Evolutionary conservation across 2,329 filamentous ascomycete genomes (phyloP).

Genomic region (Penicillium sp.): DNA sequence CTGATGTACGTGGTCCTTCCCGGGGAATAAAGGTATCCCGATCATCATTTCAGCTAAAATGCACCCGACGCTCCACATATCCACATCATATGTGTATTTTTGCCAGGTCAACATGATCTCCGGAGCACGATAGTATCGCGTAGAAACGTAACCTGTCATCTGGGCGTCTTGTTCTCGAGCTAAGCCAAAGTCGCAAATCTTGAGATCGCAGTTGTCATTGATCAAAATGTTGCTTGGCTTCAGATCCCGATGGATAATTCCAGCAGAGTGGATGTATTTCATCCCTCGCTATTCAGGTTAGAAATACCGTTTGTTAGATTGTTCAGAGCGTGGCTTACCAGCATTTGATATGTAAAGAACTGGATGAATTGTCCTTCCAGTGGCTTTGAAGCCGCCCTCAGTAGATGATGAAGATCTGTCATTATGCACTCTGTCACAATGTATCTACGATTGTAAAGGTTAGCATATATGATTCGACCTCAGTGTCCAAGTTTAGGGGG

Average conservation of each 20-base stretch:
- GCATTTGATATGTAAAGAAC: slow-evolving; percentile 12
- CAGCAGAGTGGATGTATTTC: slow-evolving; percentile 97
- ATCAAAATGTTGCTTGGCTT: slow-evolving; percentile 98
- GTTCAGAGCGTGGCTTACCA: neutral
- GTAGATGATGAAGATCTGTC: slow-evolving; percentile 8
- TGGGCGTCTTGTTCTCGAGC: slow-evolving; percentile 97
- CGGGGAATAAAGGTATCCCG: slow-evolving; percentile 94
- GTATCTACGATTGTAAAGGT: neutral
- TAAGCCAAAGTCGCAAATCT: slow-evolving; percentile 97
- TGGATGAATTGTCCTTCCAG: slow-evolving; percentile 4
- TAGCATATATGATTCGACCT: neutral
- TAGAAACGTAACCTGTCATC: slow-evolving; percentile 98
- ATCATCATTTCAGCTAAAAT: slow-evolving; percentile 99
- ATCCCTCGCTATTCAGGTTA: slow-evolving; percentile 70
- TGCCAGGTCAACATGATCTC: slow-evolving; percentile 99
- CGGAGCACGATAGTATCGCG: slow-evolving; percentile 94
- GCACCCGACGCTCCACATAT: slow-evolving; percentile 98
- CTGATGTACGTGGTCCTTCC: slow-evolving; percentile 98
- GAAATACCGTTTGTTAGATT: neutral
- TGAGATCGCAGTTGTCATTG: slow-evolving; percentile 98
- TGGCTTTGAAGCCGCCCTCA: neutral
- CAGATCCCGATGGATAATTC: slow-evolving; percentile 72
- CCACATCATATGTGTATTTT: slow-evolving; percentile 97
- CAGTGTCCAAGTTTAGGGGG: too few species aligned
- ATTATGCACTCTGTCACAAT: slow-evolving; percentile 7